Evolutionary conservation across 2,329 filamentous ascomycete species (phyloP).

Genomic region (Neurospora sp.): DNA sequence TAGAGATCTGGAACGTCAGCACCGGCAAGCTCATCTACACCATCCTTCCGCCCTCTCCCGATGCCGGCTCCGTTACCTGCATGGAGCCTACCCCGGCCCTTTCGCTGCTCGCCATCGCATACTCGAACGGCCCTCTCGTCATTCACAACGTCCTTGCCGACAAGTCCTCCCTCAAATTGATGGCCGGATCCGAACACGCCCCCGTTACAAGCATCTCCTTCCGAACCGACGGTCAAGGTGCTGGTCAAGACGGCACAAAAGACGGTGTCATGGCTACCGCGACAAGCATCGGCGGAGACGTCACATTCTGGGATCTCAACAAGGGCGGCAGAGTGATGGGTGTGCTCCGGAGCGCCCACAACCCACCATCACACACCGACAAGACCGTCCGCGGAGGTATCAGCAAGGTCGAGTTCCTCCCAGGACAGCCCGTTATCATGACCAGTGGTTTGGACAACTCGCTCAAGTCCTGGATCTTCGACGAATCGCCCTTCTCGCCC

Average conservation of each 20-base stretch:
- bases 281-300: slow-evolving; percentile 68
- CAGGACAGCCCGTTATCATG: slow-evolving; percentile 80
- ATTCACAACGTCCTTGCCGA: slow-evolving; percentile 79
- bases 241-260: slow-evolving; percentile 74
- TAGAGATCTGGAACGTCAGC: slow-evolving; percentile 96
- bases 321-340: slow-evolving; percentile 78
- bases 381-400: slow-evolving; percentile 62
- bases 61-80: slow-evolving; percentile 75
- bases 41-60: slow-evolving; percentile 63
- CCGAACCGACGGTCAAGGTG: slow-evolving; percentile 78
- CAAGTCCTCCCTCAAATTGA: slow-evolving; percentile 59
- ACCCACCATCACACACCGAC: slow-evolving; percentile 52
- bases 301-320: slow-evolving; percentile 95
- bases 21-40: slow-evolving; percentile 88
- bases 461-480: slow-evolving; percentile 92
- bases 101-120: slow-evolving; percentile 79
- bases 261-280: slow-evolving; percentile 93
- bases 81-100: slow-evolving; percentile 76
- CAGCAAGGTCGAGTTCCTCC: slow-evolving; percentile 79
- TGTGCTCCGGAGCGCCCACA: slow-evolving; percentile 79
- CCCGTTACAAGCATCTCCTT: slow-evolving; percentile 80
- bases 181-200: slow-evolving; percentile 53
- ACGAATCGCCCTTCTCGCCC: slow-evolving; percentile 81
- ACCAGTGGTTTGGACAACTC: slow-evolving; percentile 91
- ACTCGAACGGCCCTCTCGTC: slow-evolving; percentile 66